Conservation (phyloP, 805 yeast species). For the Saccharomycopsis malanga region DNA sequence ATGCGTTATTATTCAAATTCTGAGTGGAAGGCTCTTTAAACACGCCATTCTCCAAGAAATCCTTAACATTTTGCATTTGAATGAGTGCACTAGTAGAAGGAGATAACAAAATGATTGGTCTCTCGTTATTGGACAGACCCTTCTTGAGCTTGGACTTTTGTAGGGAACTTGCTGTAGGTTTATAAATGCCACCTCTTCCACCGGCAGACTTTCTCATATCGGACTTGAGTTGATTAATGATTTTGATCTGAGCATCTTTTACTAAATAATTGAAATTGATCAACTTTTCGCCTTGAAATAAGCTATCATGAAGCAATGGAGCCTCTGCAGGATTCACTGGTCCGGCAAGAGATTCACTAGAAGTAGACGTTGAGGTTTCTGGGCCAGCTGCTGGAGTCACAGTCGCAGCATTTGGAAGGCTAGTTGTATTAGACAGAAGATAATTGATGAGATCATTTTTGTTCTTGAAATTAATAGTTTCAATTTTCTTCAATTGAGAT, state of each 20-base stretch:
- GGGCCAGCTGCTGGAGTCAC: conserved; percentile 1
- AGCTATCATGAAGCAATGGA: conserved; percentile 50
- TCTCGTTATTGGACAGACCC: conserved; percentile 29
- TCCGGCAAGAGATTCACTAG: neutral
- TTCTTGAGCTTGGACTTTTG: neutral
- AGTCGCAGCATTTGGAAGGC: conserved; percentile 31
- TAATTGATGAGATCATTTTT: conserved; percentile 79
- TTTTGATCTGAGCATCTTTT: conserved; percentile 54
- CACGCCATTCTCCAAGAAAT: conserved; percentile 65
- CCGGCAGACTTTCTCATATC: conserved; percentile 24
- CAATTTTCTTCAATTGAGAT: conserved; percentile 56
- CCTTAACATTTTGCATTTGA: conserved; percentile 57
- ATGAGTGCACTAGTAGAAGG: conserved; percentile 73
- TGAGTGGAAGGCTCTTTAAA: conserved; percentile 45
- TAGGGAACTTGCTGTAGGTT: neutral
- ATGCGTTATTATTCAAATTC: conserved; percentile 28
- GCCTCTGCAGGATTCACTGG: conserved; percentile 34
- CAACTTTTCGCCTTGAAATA: conserved; percentile 58
- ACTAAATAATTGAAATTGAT: conserved; percentile 63
- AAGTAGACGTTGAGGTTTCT: neutral
- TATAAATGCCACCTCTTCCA: neutral
- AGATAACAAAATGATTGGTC: conserved; percentile 69
- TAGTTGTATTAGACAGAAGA: conserved; percentile 62
- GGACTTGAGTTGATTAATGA: conserved; percentile 45
- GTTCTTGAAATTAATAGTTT: conserved; percentile 74